These are phyloP conservation scores for Bidens hawaiensis DNA, from an alignment of 140 eudicot genomes.

Conservation along the genomic window DNA sequence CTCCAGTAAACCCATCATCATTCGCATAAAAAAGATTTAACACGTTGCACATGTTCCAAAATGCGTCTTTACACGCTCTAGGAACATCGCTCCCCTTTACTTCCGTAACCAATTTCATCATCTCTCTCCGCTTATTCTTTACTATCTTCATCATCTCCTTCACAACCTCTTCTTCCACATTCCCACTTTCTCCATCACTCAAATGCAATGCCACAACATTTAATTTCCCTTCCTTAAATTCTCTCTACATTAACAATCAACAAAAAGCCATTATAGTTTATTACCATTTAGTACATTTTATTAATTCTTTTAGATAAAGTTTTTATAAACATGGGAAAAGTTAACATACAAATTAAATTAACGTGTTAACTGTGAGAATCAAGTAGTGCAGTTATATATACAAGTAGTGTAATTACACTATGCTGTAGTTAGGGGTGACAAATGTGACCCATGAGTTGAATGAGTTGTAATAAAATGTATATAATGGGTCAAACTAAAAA, in stretches of 20 bases:
- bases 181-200: conserved; percentile 29
- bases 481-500: no score
- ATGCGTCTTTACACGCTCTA: conserved; percentile 68
- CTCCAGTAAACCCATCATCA: conserved; percentile 71
- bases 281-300: no score
- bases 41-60: conserved; percentile 67
- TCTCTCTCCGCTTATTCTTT: conserved; percentile 41
- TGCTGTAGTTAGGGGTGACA: no score
- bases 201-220: conserved; percentile 59
- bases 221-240: conserved; percentile 56
- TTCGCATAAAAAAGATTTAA: conserved; percentile 51
- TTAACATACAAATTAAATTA: no score
- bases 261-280: not conserved
- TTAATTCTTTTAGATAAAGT: no score
- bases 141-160: conserved; percentile 32
- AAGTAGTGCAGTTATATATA: no score
- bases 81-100: conserved; percentile 51
- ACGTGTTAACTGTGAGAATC: no score
- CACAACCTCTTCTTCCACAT: conserved; percentile 42
- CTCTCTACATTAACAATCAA: conserved; percentile 57
- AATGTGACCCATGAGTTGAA: no score
- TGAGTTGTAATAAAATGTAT: no score
- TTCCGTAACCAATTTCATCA: conserved; percentile 50
- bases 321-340: no score
- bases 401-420: no score